Evolutionary conservation across 208 protist genomes (phyloP).

Genomic region (Leishmania martiniquensis): DNA sequence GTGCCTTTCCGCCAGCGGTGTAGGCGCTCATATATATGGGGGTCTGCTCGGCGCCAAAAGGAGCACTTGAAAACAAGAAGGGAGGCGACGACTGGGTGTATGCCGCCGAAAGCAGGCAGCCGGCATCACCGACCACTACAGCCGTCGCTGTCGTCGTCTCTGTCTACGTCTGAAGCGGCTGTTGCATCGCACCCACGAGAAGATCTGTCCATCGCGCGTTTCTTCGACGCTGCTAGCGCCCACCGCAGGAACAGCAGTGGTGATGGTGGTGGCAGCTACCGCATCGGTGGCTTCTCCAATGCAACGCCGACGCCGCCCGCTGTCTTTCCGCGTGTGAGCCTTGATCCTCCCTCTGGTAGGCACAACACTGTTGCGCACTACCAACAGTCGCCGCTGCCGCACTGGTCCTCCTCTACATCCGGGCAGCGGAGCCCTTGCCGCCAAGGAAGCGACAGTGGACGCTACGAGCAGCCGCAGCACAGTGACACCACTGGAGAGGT

Average conservation of each 20-base stretch:
- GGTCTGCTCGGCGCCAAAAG: not conserved
- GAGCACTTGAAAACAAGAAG: not conserved
- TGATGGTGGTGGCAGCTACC: not conserved
- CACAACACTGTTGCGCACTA: not conserved
- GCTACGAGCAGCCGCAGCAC: constrained; percentile 5
- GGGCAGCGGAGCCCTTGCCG: not conserved
- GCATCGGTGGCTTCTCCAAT: constrained; percentile 6
- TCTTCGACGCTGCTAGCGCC: constrained; percentile 50
- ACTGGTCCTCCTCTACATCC: constrained; percentile 14
- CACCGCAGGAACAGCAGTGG: constrained; percentile 5
- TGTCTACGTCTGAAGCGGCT: not conserved
- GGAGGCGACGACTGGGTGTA: constrained; percentile 1
- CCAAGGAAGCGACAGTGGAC: not conserved
- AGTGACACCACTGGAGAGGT: constrained; percentile 8
- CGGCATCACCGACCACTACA: constrained; percentile 3
- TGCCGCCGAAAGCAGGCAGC: constrained; percentile 25
- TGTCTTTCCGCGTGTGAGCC: not conserved
- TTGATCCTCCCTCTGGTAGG: constrained; percentile 1
- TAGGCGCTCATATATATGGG: not conserved
- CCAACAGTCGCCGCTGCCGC: constrained; percentile 2
- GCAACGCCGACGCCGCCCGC: not conserved
- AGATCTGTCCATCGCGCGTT: constrained; percentile 43
- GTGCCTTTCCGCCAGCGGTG: not conserved
- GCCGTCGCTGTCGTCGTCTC: constrained; percentile 7
- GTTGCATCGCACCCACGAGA: constrained; percentile 9